A percentile compares a stretch with the other conserved stretches of the same genome.
Evolutionary conservation across 192 early-diverging fungal species (phyloP).

Genomic region (Chytriomyces sp.): DNA sequence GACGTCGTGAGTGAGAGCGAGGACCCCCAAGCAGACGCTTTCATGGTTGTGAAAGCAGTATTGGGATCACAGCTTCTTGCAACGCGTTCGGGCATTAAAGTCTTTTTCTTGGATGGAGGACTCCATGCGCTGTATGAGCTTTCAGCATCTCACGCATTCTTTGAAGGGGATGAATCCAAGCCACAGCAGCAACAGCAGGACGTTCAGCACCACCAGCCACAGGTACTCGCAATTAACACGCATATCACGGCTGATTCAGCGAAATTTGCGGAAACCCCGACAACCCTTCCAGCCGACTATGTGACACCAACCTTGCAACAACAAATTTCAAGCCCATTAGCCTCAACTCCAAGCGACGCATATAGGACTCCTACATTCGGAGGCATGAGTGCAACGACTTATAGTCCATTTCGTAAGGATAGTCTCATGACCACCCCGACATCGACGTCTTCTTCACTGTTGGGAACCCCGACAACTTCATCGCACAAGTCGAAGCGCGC

Average conservation of each 20-base stretch:
- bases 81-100: neutral
- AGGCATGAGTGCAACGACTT: neutral
- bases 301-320: neutral
- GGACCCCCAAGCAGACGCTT: constrained; percentile 15
- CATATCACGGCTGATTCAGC: neutral
- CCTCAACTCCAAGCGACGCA: neutral
- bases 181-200: neutral
- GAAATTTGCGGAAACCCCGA: neutral
- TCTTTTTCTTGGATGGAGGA: constrained; percentile 27
- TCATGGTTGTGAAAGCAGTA: constrained; percentile 8
- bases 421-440: neutral
- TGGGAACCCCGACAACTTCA: neutral
- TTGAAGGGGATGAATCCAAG: neutral
- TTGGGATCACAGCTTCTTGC: neutral
- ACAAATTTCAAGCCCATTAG: neutral
- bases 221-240: neutral
- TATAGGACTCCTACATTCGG: no score
- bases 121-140: neutral
- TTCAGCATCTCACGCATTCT: neutral
- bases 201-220: neutral
- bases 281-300: neutral
- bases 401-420: neutral
- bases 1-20: constrained; percentile 10
- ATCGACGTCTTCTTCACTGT: no score
- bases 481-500: constrained; percentile 27